These are phyloP conservation scores for Hemerocallis citrina DNA, from an alignment of 106 monocot species.

Conservation along the genomic window DNA sequence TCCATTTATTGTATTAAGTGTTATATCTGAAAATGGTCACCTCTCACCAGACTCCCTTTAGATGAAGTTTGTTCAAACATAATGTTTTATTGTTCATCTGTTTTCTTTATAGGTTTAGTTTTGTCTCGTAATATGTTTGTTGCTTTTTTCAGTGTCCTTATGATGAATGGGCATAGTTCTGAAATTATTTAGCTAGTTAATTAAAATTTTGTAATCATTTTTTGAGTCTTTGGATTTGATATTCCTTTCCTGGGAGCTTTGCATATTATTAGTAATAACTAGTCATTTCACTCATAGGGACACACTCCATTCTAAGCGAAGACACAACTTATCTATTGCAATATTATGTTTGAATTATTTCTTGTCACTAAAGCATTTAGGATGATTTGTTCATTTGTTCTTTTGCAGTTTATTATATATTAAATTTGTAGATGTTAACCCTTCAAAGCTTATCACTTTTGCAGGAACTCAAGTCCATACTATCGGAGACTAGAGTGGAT, in stretches of 20 bases:
- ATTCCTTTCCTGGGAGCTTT: background rate
- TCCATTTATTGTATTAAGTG: too few species aligned
- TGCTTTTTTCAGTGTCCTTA: too few species aligned
- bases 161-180: too few species aligned
- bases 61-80: too few species aligned
- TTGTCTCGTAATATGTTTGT: too few species aligned
- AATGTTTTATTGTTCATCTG: too few species aligned
- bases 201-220: background rate
- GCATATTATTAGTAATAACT: background rate
- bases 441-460: conserved; percentile 1
- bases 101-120: too few species aligned
- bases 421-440: too few species aligned
- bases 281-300: background rate
- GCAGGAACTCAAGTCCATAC: conserved; percentile 51
- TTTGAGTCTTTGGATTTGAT: background rate
- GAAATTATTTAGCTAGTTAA: too few species aligned
- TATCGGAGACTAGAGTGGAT: conserved; percentile 32
- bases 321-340: background rate
- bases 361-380: background rate
- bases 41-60: too few species aligned
- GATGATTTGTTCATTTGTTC: background rate
- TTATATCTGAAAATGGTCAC: too few species aligned
- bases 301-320: too few species aligned
- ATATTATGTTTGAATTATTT: background rate
- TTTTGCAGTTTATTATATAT: background rate